Percentiles rank a stretch among this genome's conserved stretches.
phyloP scores from a whole-genome alignment of 176 grass and related monocot species.

The Aegilops sharonensis region DNA sequence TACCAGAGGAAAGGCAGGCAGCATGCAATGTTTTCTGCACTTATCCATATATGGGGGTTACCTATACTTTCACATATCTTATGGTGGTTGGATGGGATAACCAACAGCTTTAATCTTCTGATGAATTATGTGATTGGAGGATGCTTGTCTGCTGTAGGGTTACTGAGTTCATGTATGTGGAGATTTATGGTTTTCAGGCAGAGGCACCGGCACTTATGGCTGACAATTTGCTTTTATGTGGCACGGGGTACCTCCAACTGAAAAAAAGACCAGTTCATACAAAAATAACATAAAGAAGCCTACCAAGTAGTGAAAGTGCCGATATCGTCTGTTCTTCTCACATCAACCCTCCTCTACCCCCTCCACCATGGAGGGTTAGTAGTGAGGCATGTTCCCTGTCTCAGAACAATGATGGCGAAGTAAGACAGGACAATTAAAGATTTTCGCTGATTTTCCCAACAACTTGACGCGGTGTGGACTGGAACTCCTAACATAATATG shows the following conservation, averaged over 20 bases:
- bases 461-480: slow-evolving; percentile 9
- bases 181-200: neutral
- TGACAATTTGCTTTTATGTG: neutral
- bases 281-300: slow-evolving; percentile 57
- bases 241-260: slow-evolving; percentile 29
- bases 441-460: neutral
- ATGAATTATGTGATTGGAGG: slow-evolving; percentile 4
- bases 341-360: slow-evolving; percentile 75
- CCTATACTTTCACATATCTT: slow-evolving; percentile 9
- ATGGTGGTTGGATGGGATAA: neutral
- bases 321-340: slow-evolving; percentile 70
- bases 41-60: slow-evolving; percentile 18
- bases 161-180: slow-evolving; percentile 21
- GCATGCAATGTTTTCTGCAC: neutral
- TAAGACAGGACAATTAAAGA: slow-evolving; percentile 51
- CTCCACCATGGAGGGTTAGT: slow-evolving; percentile 57
- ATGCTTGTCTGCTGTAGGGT: neutral
- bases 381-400: slow-evolving; percentile 81
- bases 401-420: slow-evolving; percentile 71
- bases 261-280: slow-evolving; percentile 43
- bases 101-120: neutral
- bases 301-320: slow-evolving; percentile 64
- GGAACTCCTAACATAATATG: neutral
- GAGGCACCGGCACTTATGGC: slow-evolving; percentile 1
- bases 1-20: neutral